Conservation (phyloP, 129 eudicot genomes). For the Solidago caesia region DNA sequence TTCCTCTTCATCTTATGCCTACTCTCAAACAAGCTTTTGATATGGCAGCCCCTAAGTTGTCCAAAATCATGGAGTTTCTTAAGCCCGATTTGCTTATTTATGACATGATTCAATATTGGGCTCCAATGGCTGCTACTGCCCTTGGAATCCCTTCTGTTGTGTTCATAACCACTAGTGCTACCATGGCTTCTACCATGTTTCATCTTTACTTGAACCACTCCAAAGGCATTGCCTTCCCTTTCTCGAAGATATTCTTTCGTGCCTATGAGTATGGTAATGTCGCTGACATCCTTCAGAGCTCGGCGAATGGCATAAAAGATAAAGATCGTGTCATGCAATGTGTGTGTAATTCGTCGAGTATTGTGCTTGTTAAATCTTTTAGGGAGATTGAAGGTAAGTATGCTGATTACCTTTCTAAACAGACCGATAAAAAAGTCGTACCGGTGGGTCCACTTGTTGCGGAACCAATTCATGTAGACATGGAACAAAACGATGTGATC, state of each 20-base stretch:
- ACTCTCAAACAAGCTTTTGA: conserved; percentile 36
- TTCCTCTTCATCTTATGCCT: conserved; percentile 37
- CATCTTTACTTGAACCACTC: conserved; percentile 6
- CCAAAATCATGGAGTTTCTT: conserved; percentile 20
- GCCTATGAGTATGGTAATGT: background rate
- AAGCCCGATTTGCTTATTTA: conserved; percentile 37
- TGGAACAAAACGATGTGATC: background rate
- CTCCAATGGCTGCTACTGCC: conserved; percentile 18
- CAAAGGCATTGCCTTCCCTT: conserved; percentile 8
- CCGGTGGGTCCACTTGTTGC: conserved; percentile 4
- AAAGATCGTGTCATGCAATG: conserved; percentile 9
- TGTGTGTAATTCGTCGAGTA: background rate
- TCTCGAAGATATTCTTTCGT: background rate
- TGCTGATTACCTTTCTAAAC: background rate
- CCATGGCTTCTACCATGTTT: conserved; percentile 10
- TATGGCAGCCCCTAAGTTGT: conserved; percentile 12
- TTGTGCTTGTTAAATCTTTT: conserved; percentile 15
- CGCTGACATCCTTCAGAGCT: background rate
- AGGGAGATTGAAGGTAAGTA: conserved; percentile 17
- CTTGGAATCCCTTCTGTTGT: conserved; percentile 26
- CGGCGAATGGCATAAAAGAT: conserved; percentile 11
- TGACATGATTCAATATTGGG: conserved; percentile 35
- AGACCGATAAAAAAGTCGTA: background rate
- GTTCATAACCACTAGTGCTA: conserved; percentile 27
- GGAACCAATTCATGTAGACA: background rate